Base-by-base conservation (phyloP, 805 yeast genomes). In the Starmera dryadoides region DNA sequence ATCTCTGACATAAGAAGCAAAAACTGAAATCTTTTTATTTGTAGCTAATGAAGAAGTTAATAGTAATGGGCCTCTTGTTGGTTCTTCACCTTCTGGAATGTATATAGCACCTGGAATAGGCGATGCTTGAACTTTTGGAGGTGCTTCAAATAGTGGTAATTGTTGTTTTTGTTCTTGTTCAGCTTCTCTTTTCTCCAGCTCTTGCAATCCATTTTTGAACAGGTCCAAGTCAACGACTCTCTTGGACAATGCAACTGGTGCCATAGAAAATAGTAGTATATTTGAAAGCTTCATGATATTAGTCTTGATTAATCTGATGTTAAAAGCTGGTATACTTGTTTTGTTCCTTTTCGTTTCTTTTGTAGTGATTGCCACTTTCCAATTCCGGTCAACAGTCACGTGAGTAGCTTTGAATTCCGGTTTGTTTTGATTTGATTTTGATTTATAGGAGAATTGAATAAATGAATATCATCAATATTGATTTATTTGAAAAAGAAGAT, bases 1-100 rank as follows among this genome's bases (percentile, higher is more conserved):
- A 49, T 82, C 85, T 42, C 95, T 71, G n/a, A 82, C 61, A 54
- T 85, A 84, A 1, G 79, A 73, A 3, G 87, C 71, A 56, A 86
- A 81, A 8, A 85, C 69, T 14, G 81, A 68, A 33, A 83, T 68
- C 17, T 71, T 69, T 14, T 51, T 56, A 39, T 54, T 41, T 18
- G 57, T 47, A 16, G 62, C 48, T 11, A 63, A 39, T 6, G 58
- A 52, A 3, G 68, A 62, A 10, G 63, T 54, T 17, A 55, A 39
- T 14, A 55, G 35, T 11, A 50, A 50, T 8, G 58, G 59, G 1
- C 59, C 59, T 5, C 30, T 41, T 40, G 47, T 50, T 16, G 59
- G 59, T n/a, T 49, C 46, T 34, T 55, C 59, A 4, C 59, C 59
- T n/a, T 49, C 44, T 23, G 56, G 55, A 10, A 51, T 34, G 32